Evolutionary conservation across 306 rosid genomes (phyloP), one percentile per base, ranked within the genome.

Genomic region (Argentina anserina): DNA sequence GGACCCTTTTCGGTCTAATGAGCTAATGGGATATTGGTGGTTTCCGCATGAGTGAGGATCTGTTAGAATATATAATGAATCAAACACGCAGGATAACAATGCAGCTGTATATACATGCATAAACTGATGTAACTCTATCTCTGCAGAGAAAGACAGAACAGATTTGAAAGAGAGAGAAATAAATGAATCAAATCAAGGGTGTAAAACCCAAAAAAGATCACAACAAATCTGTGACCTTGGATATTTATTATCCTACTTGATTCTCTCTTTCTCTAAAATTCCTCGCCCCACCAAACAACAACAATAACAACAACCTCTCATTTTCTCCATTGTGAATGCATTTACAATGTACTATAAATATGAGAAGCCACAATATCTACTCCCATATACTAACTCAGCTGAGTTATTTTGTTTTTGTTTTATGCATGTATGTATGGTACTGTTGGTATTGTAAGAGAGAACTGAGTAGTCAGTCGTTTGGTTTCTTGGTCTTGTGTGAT

Each of bases 191-290:
- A 86, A 92, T 86, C 90, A 29, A 87, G 72, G 75, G 61, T 69
- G 56, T 79, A 82, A 81, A 75, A 80, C 84, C 92, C 96, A 26
- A 85, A 81, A 90, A 92, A 87, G 94, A 92, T 92, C 96, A 82
- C 96, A 81, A 73, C 75, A 88, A 72, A 90, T 90, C 88, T 88
- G 92, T 86, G 89, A 79, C 84, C 84, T 23, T 59, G 74, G 78
- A 73, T 72, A 65, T 23, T 72, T 80, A 82, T 79, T 71, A 46
- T 79, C 70, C 67, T 80, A 7, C 63, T 7, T 55, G 36, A 64
- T 74, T 70, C 65, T 69, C 74, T 67, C 68, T 76, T 33, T 62
- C 33, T 72, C 33, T 72, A 60, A 65, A 36, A 62, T 62, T 62
- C 67, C 67, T 33, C 26, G 25, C 66, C 66, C 18, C 67, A 62